Conservation (phyloP, 768 basidiomycete genomes). For the Lactarius vividus region DNA sequence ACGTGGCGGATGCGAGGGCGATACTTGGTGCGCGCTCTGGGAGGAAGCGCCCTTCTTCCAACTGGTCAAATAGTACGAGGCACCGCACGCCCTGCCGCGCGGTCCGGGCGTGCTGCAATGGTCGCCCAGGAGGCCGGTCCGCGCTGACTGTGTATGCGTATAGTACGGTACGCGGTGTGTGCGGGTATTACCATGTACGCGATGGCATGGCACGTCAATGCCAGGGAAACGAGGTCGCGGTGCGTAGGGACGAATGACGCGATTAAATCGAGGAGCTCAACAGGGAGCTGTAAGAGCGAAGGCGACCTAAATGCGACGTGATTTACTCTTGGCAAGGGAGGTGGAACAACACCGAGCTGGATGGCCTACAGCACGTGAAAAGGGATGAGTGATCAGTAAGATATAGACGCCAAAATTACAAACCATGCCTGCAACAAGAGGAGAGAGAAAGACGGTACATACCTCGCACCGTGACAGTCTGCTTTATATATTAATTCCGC, state of each 20-base stretch:
- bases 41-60: not conserved
- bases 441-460: not conserved
- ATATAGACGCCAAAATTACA: not conserved
- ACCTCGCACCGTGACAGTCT: not conserved
- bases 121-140: conserved; percentile 6
- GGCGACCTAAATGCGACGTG: not conserved
- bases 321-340: not conserved
- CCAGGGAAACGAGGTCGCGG: conserved; percentile 17
- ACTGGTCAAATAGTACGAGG: conserved; percentile 13
- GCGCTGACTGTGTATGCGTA: conserved; percentile 7
- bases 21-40: conserved; percentile 4
- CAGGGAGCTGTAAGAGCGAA: conserved; percentile 4
- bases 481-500: not conserved
- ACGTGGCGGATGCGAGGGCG: not conserved
- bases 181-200: conserved; percentile 13
- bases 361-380: not conserved
- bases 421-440: not conserved
- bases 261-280: conserved; percentile 16
- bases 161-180: conserved; percentile 19
- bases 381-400: not conserved
- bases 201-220: conserved; percentile 6
- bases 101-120: conserved; percentile 12
- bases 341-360: not conserved
- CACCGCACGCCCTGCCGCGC: conserved; percentile 9
- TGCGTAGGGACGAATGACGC: conserved; percentile 17